Evolutionary conservation across 2,329 filamentous ascomycete species (phyloP).

Genomic region (Aspergillus fischeri): DNA sequence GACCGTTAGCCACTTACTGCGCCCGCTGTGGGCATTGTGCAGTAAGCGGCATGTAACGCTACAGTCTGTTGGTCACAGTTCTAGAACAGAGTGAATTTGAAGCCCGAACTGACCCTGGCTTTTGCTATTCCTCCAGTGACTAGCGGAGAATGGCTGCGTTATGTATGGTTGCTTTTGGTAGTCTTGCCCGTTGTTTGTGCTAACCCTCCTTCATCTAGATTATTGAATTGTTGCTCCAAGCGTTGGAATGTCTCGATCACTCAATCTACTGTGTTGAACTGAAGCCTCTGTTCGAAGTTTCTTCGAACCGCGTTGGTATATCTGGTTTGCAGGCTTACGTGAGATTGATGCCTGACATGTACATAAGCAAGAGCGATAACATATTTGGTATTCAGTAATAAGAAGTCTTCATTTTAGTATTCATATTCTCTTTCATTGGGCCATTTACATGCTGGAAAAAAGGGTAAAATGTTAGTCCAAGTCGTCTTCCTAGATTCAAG

Average conservation of each 20-base stretch:
- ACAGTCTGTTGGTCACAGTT: neutral
- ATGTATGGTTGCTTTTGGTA: neutral
- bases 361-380: neutral
- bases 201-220: too few species aligned
- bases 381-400: conserved; percentile 8
- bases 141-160: neutral
- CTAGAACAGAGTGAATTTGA: neutral
- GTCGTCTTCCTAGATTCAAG: neutral
- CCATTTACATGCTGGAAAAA: conserved; percentile 25
- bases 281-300: too few species aligned
- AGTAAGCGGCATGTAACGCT: neutral
- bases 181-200: neutral
- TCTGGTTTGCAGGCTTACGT: too few species aligned
- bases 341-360: too few species aligned
- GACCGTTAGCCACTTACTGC: neutral
- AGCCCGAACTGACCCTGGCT: neutral
- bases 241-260: too few species aligned
- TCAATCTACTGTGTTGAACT: too few species aligned
- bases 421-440: neutral
- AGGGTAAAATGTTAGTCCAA: conserved; percentile 7
- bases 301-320: too few species aligned
- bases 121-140: neutral
- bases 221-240: too few species aligned
- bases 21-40: neutral
- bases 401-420: conserved; percentile 3